Evolutionary conservation across 352 stramenopile genomes (phyloP), one percentile per base, ranked within the genome.

Genomic region (Hyaloperonospora arabidopsidis): DNA sequence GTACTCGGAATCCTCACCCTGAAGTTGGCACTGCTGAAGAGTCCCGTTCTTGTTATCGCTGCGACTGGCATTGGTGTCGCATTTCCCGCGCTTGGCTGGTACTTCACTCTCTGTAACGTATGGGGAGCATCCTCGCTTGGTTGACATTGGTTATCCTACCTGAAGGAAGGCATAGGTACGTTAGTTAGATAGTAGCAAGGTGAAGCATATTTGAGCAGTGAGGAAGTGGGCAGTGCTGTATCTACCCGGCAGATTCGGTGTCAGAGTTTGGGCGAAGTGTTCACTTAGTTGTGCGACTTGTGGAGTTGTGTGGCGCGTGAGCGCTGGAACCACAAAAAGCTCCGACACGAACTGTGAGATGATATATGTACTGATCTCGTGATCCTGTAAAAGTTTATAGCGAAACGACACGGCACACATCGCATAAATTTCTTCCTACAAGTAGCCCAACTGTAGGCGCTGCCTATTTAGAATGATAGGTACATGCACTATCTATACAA

Each of bases 241-340:
- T 45, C 39, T 45, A 54, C 13, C n/a, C n/a, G 43, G 19, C n/a
- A 21, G 23, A 57, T 57, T 70, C 62, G 62, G 62, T 57, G 53
- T 59, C 62, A 63, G 57, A 70, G 58, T 64, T 46, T 67, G 58
- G 50, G 52, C 49, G 29, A 64, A 60, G 46, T 64, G 61, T 55
- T 50, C 19, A 6, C 38, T 2, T 29, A 7, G 34, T 12, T 66
- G 59, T 66, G 59, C 49, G 53, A 57, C 49, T 63, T 67, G 59
- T 67, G 39, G 22, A 23, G 18, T 60, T 56, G 46, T 57, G 56
- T 68, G 61, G 51, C 57, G 45, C 41, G 21, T 44, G 19, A 52
- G 19, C 40, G 34, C 62, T 70, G 52, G 62, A 55, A 70, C 62
- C 62, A 67, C 62, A 67, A 63, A 70, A 70, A 32, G 25, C 25